Base-by-base conservation (phyloP, 345 rosid species). In the Cochlearia excelsa region DNA sequence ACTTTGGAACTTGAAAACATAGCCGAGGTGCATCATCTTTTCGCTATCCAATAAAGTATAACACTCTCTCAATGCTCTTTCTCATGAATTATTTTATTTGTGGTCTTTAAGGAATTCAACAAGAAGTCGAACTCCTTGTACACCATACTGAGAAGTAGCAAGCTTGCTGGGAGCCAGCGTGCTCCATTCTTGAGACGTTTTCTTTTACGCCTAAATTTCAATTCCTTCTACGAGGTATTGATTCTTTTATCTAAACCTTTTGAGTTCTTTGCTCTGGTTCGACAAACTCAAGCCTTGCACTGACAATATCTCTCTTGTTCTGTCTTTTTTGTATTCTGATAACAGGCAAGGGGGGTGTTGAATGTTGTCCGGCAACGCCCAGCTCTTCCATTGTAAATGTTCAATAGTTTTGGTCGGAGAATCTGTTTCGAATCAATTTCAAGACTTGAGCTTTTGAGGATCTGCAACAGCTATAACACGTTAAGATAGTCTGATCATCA, bases 181-280 rank as follows among this genome's bases (percentile, higher is more conserved):
- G 99, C 95, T 37, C 97, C 97, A 8, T 93, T 84, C 70, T 84
- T 89, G 54, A 85, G 99, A 61, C 91, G 94, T 37, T 89, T 93
- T 76, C 94, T 93, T 66, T 77, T 89, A 81, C 97, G 88, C 9
- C 79, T 89, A 42, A 89, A 93, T 75, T 89, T 80, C 69, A 89
- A 89, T 78, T 83, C 84, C 51, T 93, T 86, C 78, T 89, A 86
- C 23, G 97, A 93, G 97, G 99, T 87, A 67, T 63, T 47, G 40
- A 28, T 27, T 46, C 5, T 41, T 37, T 2, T 34, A 37, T 2
- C 53, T 39, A 3, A 41, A 54, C 9, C 11, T n/a, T 9, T 2
- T 1, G 4, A 33, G 40, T 9, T 60, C 37, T 38, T 16, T 46
- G 50, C 9, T 51, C 30, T 34, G 9, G 23, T 46, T 46, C 7